Conservation (phyloP, 345 rosid genomes). For the Syzygium aromaticum region DNA sequence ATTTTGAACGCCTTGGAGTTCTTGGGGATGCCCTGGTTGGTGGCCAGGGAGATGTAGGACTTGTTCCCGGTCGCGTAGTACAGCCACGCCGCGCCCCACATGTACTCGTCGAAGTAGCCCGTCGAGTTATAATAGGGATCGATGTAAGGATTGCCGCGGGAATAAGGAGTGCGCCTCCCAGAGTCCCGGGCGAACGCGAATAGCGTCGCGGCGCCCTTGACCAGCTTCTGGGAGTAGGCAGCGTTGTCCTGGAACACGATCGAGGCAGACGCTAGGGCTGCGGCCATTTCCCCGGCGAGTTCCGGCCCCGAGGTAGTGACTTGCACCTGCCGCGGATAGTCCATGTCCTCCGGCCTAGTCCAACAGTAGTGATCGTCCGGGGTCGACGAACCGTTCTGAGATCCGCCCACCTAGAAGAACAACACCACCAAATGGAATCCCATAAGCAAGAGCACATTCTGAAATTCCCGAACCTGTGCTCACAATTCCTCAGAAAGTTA, state of each 20-base stretch:
- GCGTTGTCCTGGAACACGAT: conserved; percentile 53
- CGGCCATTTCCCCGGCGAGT: conserved; percentile 69
- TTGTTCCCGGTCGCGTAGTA: conserved; percentile 80
- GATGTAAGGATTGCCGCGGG: conserved; percentile 26
- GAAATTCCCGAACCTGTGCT: neutral
- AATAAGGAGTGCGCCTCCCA: conserved; percentile 32
- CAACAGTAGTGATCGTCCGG: conserved; percentile 85
- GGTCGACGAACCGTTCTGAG: conserved; percentile 29
- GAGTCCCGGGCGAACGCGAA: conserved; percentile 50
- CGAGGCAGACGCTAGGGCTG: conserved; percentile 73
- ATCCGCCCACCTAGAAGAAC: conserved; percentile 53
- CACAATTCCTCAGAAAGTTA: neutral
- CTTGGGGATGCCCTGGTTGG: conserved; percentile 39
- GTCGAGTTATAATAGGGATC: conserved; percentile 63
- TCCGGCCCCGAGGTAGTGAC: conserved; percentile 35
- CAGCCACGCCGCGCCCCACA: conserved; percentile 86
- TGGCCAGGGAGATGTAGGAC: conserved; percentile 47
- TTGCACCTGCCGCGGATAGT: conserved; percentile 43
- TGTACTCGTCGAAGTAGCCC: conserved; percentile 68
- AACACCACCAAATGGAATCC: neutral
- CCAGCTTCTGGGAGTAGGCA: conserved; percentile 44
- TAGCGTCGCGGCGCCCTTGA: conserved; percentile 49
- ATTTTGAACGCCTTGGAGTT: conserved; percentile 45
- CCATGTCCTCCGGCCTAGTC: conserved; percentile 83
- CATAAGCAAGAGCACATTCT: neutral